phyloP scores from a whole-genome alignment of 2,329 filamentous ascomycete species.

The Botrytis hyacinthi region DNA sequence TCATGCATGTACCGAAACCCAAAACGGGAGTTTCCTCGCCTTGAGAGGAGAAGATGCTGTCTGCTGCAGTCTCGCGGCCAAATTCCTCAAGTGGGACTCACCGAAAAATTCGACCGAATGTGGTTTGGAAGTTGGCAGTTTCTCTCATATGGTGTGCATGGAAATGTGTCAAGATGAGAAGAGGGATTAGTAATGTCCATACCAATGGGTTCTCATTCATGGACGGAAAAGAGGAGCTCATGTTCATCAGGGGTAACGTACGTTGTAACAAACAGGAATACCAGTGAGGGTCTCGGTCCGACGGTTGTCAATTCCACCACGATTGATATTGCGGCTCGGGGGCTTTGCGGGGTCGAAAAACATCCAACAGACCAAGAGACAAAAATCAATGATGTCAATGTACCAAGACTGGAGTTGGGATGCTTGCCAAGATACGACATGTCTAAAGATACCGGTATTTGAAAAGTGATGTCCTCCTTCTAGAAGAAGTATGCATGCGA shows the following conservation, averaged over 20 bases:
- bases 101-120: slow-evolving; percentile 12
- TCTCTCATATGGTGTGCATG: background rate
- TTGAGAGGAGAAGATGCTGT: background rate
- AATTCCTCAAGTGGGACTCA: slow-evolving; percentile 2
- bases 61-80: background rate
- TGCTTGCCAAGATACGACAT: background rate
- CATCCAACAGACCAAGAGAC: background rate
- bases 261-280: background rate
- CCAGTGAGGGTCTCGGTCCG: background rate
- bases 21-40: slow-evolving; percentile 15
- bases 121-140: background rate
- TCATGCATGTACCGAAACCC: background rate
- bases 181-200: background rate
- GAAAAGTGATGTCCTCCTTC: background rate
- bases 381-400: slow-evolving; percentile 7
- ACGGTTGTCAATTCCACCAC: background rate
- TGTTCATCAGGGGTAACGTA: background rate
- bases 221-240: background rate
- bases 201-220: background rate
- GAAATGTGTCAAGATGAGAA: slow-evolving; percentile 2
- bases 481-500: slow-evolving; percentile 1
- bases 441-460: background rate
- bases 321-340: slow-evolving; percentile 5
- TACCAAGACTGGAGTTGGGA: background rate
- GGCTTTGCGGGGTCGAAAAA: background rate